phyloP scores from a whole-genome alignment of 2,329 filamentous ascomycete species.

The Cladobotryum protrusum region DNA sequence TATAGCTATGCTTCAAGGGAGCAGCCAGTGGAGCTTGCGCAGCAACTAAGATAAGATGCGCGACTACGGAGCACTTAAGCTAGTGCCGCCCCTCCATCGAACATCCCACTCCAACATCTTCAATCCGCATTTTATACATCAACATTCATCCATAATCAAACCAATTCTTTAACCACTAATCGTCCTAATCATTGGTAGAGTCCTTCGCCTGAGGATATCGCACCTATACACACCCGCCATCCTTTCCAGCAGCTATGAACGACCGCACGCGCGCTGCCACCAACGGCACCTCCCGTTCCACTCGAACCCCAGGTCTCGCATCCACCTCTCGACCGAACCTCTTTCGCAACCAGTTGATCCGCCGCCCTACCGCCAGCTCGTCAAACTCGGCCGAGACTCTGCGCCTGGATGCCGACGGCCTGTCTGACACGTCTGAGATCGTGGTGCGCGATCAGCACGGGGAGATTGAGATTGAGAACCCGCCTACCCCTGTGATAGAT shows the following conservation, averaged over 20 bases:
- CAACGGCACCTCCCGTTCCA: neutral
- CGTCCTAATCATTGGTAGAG: no score
- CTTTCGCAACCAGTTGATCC: constrained; percentile 53
- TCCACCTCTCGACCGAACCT: constrained; percentile 36
- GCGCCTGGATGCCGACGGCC: constrained; percentile 41
- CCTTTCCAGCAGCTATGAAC: neutral
- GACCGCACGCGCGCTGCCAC: constrained; percentile 8
- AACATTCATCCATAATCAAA: neutral
- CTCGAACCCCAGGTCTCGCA: neutral
- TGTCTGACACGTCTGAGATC: constrained; percentile 46
- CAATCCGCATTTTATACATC: no score
- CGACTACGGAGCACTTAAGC: no score
- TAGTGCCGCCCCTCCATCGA: no score
- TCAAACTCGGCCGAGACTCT: constrained; percentile 39
- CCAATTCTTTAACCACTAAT: neutral
- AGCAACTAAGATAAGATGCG: no score
- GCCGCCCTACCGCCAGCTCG: constrained; percentile 45
- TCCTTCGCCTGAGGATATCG: no score
- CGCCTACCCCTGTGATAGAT: constrained; percentile 46
- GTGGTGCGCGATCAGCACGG: constrained; percentile 58
- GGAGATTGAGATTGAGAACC: constrained; percentile 55
- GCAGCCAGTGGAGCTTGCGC: no score
- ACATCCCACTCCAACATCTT: no score
- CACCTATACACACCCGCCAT: neutral
- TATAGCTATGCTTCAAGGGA: no score